These are phyloP conservation scores for Scopulariopsis brevicaulis DNA, from an alignment of 2,329 filamentous ascomycete species.

Conservation along the genomic window DNA sequence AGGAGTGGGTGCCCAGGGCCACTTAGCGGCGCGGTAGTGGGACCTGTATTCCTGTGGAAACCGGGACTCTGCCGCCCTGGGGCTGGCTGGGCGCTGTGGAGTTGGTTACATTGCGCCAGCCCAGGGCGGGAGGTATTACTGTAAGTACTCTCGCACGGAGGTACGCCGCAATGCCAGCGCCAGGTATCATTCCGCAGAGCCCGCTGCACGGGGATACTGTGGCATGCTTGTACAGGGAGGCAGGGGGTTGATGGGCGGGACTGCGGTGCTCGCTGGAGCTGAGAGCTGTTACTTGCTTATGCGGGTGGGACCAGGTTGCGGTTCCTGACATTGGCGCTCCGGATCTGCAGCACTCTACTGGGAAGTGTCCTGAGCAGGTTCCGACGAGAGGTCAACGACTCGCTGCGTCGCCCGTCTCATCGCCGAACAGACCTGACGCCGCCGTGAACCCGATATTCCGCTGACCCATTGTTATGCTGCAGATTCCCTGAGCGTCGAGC, in stretches of 20 bases:
- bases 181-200: background rate
- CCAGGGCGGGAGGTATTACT: background rate
- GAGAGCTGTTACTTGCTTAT: background rate
- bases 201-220: background rate
- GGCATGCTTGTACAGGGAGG: background rate
- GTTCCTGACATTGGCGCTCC: background rate
- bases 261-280: background rate
- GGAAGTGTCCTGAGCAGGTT: background rate
- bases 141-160: background rate
- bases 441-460: no score
- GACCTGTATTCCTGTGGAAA: constrained; percentile 2
- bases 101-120: background rate
- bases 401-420: no score
- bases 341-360: background rate
- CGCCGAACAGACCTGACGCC: no score
- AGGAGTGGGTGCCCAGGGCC: background rate
- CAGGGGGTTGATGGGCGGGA: background rate
- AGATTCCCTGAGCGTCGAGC: background rate
- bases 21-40: background rate
- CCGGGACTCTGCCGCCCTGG: constrained; percentile 1
- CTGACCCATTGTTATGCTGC: background rate
- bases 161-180: background rate
- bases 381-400: no score
- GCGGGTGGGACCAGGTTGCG: background rate
- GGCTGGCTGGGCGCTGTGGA: background rate